These are phyloP conservation scores for Waltergamsia citrina DNA, from an alignment of 2,329 filamentous ascomycete genomes.

Conservation along the genomic window DNA sequence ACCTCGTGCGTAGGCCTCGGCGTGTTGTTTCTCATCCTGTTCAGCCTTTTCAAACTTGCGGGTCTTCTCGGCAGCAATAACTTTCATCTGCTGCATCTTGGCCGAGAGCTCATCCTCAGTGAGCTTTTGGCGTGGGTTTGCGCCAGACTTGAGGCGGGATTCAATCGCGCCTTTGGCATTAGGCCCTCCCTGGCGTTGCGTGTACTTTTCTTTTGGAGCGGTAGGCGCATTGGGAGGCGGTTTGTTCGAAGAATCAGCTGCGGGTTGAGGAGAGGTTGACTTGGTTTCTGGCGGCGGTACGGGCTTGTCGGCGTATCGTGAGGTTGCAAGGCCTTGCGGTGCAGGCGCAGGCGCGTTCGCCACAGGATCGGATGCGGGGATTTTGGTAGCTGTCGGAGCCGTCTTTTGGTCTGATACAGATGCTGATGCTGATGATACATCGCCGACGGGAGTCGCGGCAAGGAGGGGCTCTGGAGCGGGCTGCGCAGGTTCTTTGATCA, in stretches of 20 bases:
- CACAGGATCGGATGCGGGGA: not conserved
- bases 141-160: slow-evolving; percentile 41
- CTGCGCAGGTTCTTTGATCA: slow-evolving; percentile 11
- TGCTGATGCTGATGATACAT: slow-evolving; percentile 4
- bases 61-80: slow-evolving; percentile 47
- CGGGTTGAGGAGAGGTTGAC: slow-evolving; percentile 7
- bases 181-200: slow-evolving; percentile 4
- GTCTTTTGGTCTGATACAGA: no score
- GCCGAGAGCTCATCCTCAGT: slow-evolving; percentile 48
- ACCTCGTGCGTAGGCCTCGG: slow-evolving; percentile 41
- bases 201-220: slow-evolving; percentile 13
- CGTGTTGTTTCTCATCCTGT: slow-evolving; percentile 46
- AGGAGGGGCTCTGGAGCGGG: slow-evolving; percentile 7
- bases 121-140: slow-evolving; percentile 50
- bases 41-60: slow-evolving; percentile 50
- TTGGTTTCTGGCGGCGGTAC: not conserved
- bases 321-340: slow-evolving; percentile 16
- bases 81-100: slow-evolving; percentile 53
- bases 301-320: slow-evolving; percentile 22
- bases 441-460: slow-evolving; percentile 6
- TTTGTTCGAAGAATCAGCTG: slow-evolving; percentile 10
- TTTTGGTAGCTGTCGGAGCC: slow-evolving; percentile 1
- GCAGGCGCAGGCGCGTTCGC: slow-evolving; percentile 7
- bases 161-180: slow-evolving; percentile 12
- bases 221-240: slow-evolving; percentile 18